Base-by-base conservation (phyloP, 176 grass and related monocot genomes). In the Oryza meyeriana region DNA sequence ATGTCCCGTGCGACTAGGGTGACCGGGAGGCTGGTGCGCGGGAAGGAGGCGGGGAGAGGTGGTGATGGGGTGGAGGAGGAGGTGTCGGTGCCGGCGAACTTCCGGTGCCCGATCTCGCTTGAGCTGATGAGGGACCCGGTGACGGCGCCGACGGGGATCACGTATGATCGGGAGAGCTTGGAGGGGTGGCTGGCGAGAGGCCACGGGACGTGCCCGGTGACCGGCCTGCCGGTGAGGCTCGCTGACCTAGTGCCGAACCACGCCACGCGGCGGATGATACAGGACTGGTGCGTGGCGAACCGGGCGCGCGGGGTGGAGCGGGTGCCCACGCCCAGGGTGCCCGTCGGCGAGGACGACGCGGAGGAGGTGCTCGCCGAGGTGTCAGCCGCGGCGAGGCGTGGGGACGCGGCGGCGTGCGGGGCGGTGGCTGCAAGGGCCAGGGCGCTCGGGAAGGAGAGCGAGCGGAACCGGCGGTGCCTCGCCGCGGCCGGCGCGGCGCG, bases 91-190 rank as follows among this genome's bases (percentile, higher is more conserved):
- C 92, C 94, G 28, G 64, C 83, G 63, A 61, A 91, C 75, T 97
- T 94, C 77, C 85, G 86, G 8, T 97, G 94, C 87, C 94, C 94
- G n/a, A 97, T 97, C 22, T 97, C 94, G 13, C 89, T 97, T 10
- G 92, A 97, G 38, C 79, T 97, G 63, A 97, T 97, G 94, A 69
- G 74, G 2, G 94, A 97, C 32, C 94, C 94, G 0, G 94, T 97
- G 4, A 97, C 89, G 27, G 89, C 90, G 79, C 81, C 85, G 4
- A 94, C 94, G 26, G 94, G 94, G 10, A 97, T 97, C 73, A 94
- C 94, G 3, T 97, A 97, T 62, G 92, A 94, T 64, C 33, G 94
- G 62, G 87, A 85, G 39, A 86, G 92, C 92, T 65, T 97, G 20
- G 94, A 97, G 64, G n/a, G 40, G 18, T 97, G 94, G 94, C 85